A percentile compares a stretch with the other conserved stretches of the same genome.
Evolutionary conservation across 768 basidiomycete genomes (phyloP).

Genomic region (Lanmaoa pseudosensibilis): DNA sequence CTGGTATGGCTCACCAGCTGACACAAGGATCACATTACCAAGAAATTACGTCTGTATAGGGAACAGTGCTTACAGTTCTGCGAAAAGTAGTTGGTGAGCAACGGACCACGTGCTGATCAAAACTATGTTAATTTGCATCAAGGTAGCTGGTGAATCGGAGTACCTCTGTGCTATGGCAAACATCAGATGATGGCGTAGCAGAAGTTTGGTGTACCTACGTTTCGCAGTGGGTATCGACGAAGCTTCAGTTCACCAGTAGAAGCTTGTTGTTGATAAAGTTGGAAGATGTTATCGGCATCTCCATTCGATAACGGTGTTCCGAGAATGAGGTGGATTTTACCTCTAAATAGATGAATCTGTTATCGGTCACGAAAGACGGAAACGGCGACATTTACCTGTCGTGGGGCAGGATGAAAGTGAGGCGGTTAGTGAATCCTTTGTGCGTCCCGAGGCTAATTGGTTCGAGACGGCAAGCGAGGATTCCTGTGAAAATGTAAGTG

Average conservation of each 20-base stretch:
- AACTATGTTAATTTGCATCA: constrained; percentile 7
- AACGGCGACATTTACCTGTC: constrained; percentile 36
- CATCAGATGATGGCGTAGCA: constrained; percentile 9
- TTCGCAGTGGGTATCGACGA: constrained; percentile 69
- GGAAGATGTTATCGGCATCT: constrained; percentile 57
- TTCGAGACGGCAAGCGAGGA: constrained; percentile 16
- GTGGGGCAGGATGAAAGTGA: constrained; percentile 53
- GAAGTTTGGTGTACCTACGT: constrained; percentile 38
- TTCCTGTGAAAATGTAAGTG: constrained; percentile 15
- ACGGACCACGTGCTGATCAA: constrained; percentile 58
- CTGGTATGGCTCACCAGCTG: constrained; percentile 81
- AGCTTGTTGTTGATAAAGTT: constrained; percentile 67
- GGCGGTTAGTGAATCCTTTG: constrained; percentile 32
- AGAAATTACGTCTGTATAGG: background rate
- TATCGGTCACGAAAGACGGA: background rate
- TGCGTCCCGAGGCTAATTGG: constrained; percentile 20
- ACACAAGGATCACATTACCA: constrained; percentile 1
- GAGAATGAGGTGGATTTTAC: constrained; percentile 59
- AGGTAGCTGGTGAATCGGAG: background rate
- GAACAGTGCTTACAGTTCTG: constrained; percentile 65
- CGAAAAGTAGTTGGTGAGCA: constrained; percentile 82
- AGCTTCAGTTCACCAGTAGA: constrained; percentile 54
- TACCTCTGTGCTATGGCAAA: constrained; percentile 67
- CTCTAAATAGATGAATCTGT: constrained; percentile 35
- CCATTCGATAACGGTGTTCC: constrained; percentile 39